Evolutionary conservation across 148 eudicot species (phyloP).

Genomic region (Arctostaphylos glauca): DNA sequence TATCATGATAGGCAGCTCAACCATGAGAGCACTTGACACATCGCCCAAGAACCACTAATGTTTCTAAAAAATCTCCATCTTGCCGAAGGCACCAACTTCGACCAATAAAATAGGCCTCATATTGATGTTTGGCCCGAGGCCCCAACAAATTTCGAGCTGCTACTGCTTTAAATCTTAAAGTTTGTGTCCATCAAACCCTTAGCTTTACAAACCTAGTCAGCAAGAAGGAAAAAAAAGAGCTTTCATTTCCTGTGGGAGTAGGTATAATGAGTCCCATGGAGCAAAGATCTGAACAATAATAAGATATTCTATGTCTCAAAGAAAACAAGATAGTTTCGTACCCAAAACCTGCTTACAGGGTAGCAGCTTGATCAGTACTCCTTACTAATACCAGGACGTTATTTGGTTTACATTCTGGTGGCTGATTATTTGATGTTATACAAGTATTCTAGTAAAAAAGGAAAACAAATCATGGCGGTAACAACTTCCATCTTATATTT

Average conservation of each 20-base stretch:
- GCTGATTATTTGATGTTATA: not conserved
- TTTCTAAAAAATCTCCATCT: not conserved
- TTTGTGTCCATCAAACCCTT: not conserved
- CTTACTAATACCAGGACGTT: not conserved
- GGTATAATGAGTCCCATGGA: not conserved
- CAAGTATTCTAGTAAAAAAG: not conserved
- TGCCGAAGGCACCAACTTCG: not conserved
- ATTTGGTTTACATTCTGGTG: not conserved
- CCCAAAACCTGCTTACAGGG: slow-evolving; percentile 5
- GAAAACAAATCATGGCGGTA: too few species aligned
- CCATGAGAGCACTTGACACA: not conserved
- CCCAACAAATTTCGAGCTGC: not conserved
- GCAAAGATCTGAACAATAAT: not conserved
- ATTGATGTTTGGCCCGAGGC: not conserved
- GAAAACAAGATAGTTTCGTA: not conserved
- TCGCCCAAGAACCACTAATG: not conserved
- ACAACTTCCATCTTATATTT: not conserved
- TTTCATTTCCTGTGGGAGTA: not conserved
- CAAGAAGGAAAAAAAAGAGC: slow-evolving; percentile 1
- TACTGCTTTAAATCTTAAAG: not conserved
- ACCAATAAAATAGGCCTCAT: not conserved
- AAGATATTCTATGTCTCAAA: not conserved
- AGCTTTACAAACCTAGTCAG: not conserved
- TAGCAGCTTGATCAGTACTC: not conserved
- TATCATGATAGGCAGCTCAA: not conserved